Conservation (phyloP, 768 basidiomycete genomes). For the Macrolepiota dolichaula region DNA sequence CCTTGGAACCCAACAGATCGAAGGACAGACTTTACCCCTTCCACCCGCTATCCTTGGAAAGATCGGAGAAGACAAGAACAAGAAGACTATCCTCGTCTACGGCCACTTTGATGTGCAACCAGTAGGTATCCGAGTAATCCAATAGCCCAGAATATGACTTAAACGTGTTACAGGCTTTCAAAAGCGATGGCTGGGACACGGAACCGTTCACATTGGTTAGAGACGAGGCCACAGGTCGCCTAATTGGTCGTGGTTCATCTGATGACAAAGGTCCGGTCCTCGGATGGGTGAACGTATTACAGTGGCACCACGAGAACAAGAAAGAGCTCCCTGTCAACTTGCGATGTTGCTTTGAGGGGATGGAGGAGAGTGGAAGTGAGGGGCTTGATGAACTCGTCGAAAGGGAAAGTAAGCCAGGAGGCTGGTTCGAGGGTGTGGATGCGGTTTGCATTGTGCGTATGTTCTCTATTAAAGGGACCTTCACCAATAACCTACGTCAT, state of each 20-base stretch:
- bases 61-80: slow-evolving; percentile 78
- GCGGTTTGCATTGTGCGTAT: slow-evolving; percentile 85
- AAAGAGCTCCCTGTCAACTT: slow-evolving; percentile 85
- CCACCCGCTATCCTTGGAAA: slow-evolving; percentile 83
- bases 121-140: slow-evolving; percentile 34
- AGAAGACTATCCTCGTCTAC: slow-evolving; percentile 93
- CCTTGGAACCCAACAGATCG: slow-evolving; percentile 69
- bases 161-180: slow-evolving; percentile 30
- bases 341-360: slow-evolving; percentile 91
- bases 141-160: neutral
- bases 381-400: slow-evolving; percentile 86
- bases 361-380: slow-evolving; percentile 94
- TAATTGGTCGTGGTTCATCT: slow-evolving; percentile 84
- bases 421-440: slow-evolving; percentile 86
- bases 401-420: slow-evolving; percentile 65
- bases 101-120: slow-evolving; percentile 97
- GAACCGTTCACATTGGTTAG: slow-evolving; percentile 76
- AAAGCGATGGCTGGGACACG: slow-evolving; percentile 81
- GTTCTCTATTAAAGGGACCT: neutral
- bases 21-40: slow-evolving; percentile 66
- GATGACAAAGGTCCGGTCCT: slow-evolving; percentile 92
- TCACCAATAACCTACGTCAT: neutral
- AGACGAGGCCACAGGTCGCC: slow-evolving; percentile 41
- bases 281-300: slow-evolving; percentile 87
- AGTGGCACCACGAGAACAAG: slow-evolving; percentile 70